A percentile compares a stretch with the other conserved stretches of the same genome.
phyloP scores from a whole-genome alignment of 768 basidiomycete species.

The Agrocybe pediades region DNA sequence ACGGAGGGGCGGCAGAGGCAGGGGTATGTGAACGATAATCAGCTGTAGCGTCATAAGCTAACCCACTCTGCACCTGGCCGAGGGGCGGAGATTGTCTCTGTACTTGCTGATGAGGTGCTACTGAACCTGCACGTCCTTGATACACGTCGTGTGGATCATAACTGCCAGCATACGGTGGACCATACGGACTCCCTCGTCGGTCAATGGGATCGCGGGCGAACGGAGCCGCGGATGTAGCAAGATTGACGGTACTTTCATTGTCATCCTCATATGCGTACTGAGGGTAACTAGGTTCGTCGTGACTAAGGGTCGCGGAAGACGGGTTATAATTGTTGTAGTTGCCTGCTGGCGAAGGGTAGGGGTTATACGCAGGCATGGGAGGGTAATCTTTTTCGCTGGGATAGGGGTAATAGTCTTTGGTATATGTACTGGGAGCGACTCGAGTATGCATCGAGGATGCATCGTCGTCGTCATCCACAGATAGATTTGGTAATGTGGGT shows the following conservation, averaged over 20 bases:
- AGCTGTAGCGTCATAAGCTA: slow-evolving; percentile 41
- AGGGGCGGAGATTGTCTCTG: slow-evolving; percentile 19
- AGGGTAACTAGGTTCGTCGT: slow-evolving; percentile 46
- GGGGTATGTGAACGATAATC: slow-evolving; percentile 28
- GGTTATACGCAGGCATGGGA: slow-evolving; percentile 78
- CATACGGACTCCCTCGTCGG: slow-evolving; percentile 30
- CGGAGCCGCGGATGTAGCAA: slow-evolving; percentile 60
- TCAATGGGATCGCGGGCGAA: slow-evolving; percentile 49
- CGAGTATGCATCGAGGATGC: slow-evolving; percentile 59
- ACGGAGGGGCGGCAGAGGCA: slow-evolving; percentile 19
- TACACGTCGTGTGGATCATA: slow-evolving; percentile 60
- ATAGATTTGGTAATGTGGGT: slow-evolving; percentile 91
- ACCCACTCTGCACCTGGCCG: slow-evolving; percentile 23
- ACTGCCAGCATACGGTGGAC: slow-evolving; percentile 23
- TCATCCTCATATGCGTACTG: slow-evolving; percentile 67
- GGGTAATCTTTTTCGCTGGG: slow-evolving; percentile 58
- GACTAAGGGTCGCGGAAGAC: slow-evolving; percentile 55
- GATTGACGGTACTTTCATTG: slow-evolving; percentile 62
- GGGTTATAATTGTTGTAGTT: slow-evolving; percentile 58
- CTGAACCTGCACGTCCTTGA: slow-evolving; percentile 46
- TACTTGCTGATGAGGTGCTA: slow-evolving; percentile 19
- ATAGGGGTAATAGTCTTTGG: slow-evolving; percentile 58
- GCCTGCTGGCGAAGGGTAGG: slow-evolving; percentile 57
- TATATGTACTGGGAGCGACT: slow-evolving; percentile 54
- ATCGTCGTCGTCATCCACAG: slow-evolving; percentile 80